Evolutionary conservation across 2,329 filamentous ascomycete species (phyloP).

Genomic region (Coniochaeta sp.): DNA sequence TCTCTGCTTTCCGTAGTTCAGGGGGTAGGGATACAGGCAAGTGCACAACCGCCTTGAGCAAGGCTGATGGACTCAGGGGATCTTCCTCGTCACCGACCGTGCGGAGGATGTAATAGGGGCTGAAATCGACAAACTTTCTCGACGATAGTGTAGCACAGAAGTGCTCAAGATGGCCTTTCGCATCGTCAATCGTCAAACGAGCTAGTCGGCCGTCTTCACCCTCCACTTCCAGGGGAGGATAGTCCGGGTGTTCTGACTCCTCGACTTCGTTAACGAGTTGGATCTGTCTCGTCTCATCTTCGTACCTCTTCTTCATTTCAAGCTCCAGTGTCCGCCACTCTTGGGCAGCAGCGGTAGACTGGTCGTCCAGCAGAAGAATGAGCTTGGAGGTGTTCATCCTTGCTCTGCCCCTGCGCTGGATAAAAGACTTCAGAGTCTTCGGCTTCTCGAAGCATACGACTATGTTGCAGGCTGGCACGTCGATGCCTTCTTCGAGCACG

Average conservation of each 20-base stretch:
- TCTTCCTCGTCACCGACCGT: constrained; percentile 19
- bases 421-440: constrained; percentile 46
- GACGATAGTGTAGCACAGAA: constrained; percentile 62
- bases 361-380: constrained; percentile 34
- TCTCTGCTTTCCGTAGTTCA: constrained; percentile 45
- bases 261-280: constrained; percentile 40
- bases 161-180: constrained; percentile 70
- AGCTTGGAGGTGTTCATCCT: constrained; percentile 43
- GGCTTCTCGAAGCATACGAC: constrained; percentile 50
- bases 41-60: constrained; percentile 52
- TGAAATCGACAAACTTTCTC: constrained; percentile 52
- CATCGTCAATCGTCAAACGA: constrained; percentile 64
- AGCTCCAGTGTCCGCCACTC: constrained; percentile 63
- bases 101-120: constrained; percentile 60
- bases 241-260: constrained; percentile 23
- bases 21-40: constrained; percentile 66
- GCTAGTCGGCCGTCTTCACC: constrained; percentile 52
- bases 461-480: constrained; percentile 56
- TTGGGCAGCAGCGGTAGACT: constrained; percentile 16
- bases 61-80: constrained; percentile 12
- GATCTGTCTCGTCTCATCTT: constrained; percentile 51
- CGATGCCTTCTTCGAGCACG: constrained; percentile 62
- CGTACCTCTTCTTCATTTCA: constrained; percentile 64
- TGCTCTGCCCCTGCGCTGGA: constrained; percentile 49
- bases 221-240: constrained; percentile 27